Percentiles rank a stretch among this genome's conserved stretches.
Evolutionary conservation across 768 basidiomycete genomes (phyloP).

Genomic region (Chalciporus sphaerocephalus): DNA sequence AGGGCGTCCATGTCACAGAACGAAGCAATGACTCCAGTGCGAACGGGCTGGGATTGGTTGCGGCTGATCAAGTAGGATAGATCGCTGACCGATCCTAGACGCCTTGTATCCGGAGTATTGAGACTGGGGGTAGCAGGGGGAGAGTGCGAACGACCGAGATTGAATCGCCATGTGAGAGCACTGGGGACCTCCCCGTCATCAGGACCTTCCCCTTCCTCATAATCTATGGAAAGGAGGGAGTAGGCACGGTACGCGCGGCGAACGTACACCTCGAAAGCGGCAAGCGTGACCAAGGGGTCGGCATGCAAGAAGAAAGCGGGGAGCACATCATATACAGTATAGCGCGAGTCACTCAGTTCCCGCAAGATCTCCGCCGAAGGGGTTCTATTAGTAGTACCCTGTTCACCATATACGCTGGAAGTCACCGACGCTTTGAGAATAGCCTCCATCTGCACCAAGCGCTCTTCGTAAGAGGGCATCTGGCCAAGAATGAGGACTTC

Average conservation of each 20-base stretch:
- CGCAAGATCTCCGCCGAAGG: conserved; percentile 84
- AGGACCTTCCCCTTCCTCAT: conserved; percentile 83
- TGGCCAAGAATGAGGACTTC: conserved; percentile 95
- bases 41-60: conserved; percentile 82
- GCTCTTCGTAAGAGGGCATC: conserved; percentile 96
- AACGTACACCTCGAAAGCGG: conserved; percentile 93
- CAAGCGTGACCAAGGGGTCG: conserved; percentile 80
- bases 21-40: conserved; percentile 88
- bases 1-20: conserved; percentile 74
- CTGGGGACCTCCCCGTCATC: conserved; percentile 81
- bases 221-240: conserved; percentile 84
- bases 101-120: conserved; percentile 49
- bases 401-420: conserved; percentile 87
- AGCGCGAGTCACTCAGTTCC: conserved; percentile 93
- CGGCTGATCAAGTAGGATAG: conserved; percentile 87
- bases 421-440: conserved; percentile 87
- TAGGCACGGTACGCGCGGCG: conserved; percentile 96
- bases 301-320: conserved; percentile 90
- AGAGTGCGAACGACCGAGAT: conserved; percentile 82
- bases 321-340: conserved; percentile 95
- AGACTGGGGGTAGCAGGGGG: conserved; percentile 80
- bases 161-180: conserved; percentile 92
- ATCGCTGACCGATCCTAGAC: conserved; percentile 93
- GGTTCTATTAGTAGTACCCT: conserved; percentile 59
- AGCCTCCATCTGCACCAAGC: conserved; percentile 88